Evolutionary conservation across 805 yeast species (phyloP).

Genomic region (Millerozyma acaciae): DNA sequence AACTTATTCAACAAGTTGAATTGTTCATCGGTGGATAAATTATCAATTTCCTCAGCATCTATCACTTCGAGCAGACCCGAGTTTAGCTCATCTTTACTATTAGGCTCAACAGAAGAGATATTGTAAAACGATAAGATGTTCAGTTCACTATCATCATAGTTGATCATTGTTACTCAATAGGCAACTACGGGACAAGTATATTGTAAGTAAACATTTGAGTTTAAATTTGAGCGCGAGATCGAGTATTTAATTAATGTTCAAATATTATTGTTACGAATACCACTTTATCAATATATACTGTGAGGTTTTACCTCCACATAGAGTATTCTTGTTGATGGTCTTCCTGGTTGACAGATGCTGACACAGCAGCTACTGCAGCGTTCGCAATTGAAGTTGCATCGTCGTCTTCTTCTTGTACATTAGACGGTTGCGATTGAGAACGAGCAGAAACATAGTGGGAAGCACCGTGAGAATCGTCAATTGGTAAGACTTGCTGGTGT

Average conservation of each 20-base stretch:
- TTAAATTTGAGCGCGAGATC: not conserved
- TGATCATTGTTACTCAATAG: conserved; percentile 18
- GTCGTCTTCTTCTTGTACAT: conserved; percentile 10
- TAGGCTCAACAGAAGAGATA: conserved; percentile 21
- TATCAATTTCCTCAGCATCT: conserved; percentile 17
- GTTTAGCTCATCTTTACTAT: conserved; percentile 14
- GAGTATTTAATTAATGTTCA: too few relatives aligned
- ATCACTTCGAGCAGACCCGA: conserved; percentile 11
- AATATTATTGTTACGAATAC: too few relatives aligned
- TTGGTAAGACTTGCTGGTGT: conserved; percentile 1
- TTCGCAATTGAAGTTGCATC: conserved; percentile 33
- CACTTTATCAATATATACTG: not conserved
- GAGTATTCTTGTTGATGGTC: conserved; percentile 33
- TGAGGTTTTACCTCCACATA: conserved; percentile 26
- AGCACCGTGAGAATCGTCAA: conserved; percentile 2
- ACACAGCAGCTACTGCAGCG: conserved; percentile 37
- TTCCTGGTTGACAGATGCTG: conserved; percentile 23
- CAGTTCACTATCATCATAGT: conserved; percentile 27
- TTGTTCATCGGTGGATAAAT: conserved; percentile 25
- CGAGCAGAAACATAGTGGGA: conserved; percentile 2
- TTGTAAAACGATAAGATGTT: conserved; percentile 28
- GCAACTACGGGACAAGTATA: too few relatives aligned
- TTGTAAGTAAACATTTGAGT: too few relatives aligned
- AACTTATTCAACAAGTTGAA: conserved; percentile 26
- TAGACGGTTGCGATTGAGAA: not conserved